Evolutionary conservation across 306 rosid genomes (phyloP).

Genomic region (Malus fusca): DNA sequence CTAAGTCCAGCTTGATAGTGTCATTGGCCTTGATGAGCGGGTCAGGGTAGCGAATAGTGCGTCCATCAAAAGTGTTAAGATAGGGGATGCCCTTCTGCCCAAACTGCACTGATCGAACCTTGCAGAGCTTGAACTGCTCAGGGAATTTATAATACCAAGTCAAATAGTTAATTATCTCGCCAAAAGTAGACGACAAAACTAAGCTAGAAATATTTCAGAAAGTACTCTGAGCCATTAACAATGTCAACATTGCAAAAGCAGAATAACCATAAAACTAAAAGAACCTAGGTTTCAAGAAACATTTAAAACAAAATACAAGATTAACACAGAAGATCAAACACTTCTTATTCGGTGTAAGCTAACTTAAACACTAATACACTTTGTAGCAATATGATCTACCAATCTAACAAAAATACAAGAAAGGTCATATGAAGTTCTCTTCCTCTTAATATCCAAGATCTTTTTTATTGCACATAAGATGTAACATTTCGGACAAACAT

Average conservation of each 20-base stretch:
- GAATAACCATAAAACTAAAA: background rate
- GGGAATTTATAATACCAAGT: background rate
- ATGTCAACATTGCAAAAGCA: background rate
- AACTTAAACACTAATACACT: background rate
- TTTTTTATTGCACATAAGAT: background rate
- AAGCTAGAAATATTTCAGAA: background rate
- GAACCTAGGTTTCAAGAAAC: background rate
- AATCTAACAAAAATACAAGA: too few species aligned
- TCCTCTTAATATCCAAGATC: background rate
- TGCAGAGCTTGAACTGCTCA: constrained; percentile 81
- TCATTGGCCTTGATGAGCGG: constrained; percentile 73
- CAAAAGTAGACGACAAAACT: background rate
- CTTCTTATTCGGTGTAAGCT: background rate
- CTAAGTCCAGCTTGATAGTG: constrained; percentile 70
- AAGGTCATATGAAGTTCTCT: background rate
- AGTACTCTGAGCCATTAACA: background rate
- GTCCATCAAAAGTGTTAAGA: constrained; percentile 74
- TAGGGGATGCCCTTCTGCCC: constrained; percentile 79
- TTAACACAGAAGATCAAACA: background rate
- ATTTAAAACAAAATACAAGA: background rate
- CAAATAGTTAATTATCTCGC: background rate
- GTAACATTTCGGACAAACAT: too few species aligned
- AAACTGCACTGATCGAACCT: constrained; percentile 75
- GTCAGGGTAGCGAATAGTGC: constrained; percentile 89
- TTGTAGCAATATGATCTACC: background rate